Evolutionary conservation across 2,329 filamentous ascomycete genomes (phyloP).

Genomic region (Aspergillus neoniger): DNA sequence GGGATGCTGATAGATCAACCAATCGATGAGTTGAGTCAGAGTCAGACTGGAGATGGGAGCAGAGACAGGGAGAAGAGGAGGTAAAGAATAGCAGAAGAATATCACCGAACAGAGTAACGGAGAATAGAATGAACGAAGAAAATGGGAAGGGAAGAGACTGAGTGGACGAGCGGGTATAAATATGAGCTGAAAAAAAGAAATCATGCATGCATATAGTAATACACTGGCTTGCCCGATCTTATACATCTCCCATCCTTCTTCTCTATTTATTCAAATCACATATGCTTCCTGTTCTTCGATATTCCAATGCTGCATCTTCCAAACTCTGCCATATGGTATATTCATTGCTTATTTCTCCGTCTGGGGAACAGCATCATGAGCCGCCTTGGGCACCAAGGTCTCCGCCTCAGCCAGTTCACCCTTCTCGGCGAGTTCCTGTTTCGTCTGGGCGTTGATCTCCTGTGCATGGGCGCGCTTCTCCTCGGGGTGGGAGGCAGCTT

Average conservation of each 20-base stretch:
- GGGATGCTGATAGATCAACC: not conserved
- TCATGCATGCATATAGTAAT: slow-evolving; percentile 3
- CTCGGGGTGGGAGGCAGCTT: slow-evolving; percentile 26
- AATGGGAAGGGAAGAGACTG: not conserved
- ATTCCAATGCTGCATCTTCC: not conserved
- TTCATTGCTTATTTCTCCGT: slow-evolving; percentile 20
- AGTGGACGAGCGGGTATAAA: not conserved
- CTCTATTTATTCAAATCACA: not conserved
- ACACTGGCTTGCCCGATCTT: slow-evolving; percentile 5
- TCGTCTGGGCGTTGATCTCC: slow-evolving; percentile 27
- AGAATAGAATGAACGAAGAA: not conserved
- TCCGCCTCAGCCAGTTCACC: slow-evolving; percentile 44
- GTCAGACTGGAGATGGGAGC: not conserved
- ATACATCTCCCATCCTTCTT: not conserved
- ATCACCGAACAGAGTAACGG: not conserved
- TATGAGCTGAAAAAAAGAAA: not conserved
- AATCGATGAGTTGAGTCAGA: not conserved
- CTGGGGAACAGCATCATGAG: slow-evolving; percentile 43
- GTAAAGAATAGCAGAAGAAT: not conserved
- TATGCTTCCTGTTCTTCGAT: not conserved
- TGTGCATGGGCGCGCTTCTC: slow-evolving; percentile 30
- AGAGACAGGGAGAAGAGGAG: not conserved
- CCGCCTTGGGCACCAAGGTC: slow-evolving; percentile 52
- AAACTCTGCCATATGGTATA: not conserved
- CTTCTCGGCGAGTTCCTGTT: slow-evolving; percentile 23